Conservation (phyloP, 768 basidiomycete species). For the Auricularia sp. region DNA sequence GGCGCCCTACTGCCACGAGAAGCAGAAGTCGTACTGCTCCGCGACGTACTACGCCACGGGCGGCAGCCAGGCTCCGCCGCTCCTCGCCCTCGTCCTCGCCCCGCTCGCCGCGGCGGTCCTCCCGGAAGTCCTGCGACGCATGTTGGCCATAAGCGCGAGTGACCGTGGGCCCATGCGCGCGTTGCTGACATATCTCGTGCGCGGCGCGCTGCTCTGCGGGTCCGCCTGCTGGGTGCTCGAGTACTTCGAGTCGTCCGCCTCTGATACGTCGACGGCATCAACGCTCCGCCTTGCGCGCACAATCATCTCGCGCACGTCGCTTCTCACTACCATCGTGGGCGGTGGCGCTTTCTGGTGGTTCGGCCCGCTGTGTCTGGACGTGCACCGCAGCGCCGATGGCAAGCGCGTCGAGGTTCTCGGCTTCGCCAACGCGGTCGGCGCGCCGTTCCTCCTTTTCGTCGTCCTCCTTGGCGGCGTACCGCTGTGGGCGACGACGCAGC, state of each 20-base stretch:
- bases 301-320: slow-evolving; percentile 46
- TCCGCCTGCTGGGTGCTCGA: slow-evolving; percentile 73
- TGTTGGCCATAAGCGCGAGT: slow-evolving; percentile 49
- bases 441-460: slow-evolving; percentile 74
- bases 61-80: slow-evolving; percentile 55
- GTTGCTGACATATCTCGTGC: slow-evolving; percentile 51
- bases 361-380: slow-evolving; percentile 64
- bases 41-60: slow-evolving; percentile 84
- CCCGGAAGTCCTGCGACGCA: slow-evolving; percentile 45
- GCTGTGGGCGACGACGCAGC: slow-evolving; percentile 55
- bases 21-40: slow-evolving; percentile 73
- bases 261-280: slow-evolving; percentile 25
- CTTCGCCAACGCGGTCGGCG: slow-evolving; percentile 83
- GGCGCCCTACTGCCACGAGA: slow-evolving; percentile 77
- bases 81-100: slow-evolving; percentile 46
- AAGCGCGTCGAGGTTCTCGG: slow-evolving; percentile 60
- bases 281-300: slow-evolving; percentile 48
- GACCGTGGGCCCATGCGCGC: slow-evolving; percentile 61
- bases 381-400: slow-evolving; percentile 32
- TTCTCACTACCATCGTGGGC: slow-evolving; percentile 32
- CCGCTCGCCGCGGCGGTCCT: slow-evolving; percentile 45
- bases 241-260: slow-evolving; percentile 52
- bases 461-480: slow-evolving; percentile 46
- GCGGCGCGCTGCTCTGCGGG: slow-evolving; percentile 49
- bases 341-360: slow-evolving; percentile 61